A percentile compares a stretch with the other conserved stretches of the same genome.
Evolutionary conservation across 2,329 filamentous ascomycete species (phyloP).

Genomic region (Botryosphaeria dothidea): DNA sequence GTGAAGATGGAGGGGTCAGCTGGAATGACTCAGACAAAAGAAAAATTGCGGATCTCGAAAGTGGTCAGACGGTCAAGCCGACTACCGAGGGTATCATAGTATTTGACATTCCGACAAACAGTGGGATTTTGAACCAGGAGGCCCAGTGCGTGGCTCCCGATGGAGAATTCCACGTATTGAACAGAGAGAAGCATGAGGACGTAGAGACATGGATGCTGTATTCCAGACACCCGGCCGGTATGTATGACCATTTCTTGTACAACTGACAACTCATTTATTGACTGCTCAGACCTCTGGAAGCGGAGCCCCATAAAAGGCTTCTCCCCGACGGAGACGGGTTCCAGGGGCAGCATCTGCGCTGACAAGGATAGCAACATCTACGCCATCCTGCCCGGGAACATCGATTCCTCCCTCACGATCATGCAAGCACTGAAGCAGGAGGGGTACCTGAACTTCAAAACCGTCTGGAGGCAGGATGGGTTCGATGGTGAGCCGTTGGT

Average conservation of each 20-base stretch:
- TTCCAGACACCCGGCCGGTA: background rate
- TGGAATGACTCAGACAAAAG: slow-evolving; percentile 46
- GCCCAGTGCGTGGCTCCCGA: slow-evolving; percentile 48
- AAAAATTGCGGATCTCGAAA: slow-evolving; percentile 40
- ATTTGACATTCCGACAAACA: slow-evolving; percentile 48
- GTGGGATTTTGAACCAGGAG: slow-evolving; percentile 54
- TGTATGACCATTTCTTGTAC: background rate
- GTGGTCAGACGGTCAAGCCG: slow-evolving; percentile 25
- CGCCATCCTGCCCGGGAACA: background rate
- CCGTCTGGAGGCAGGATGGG: slow-evolving; percentile 1
- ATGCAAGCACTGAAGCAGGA: background rate
- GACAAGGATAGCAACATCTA: background rate
- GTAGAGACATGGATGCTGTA: slow-evolving; percentile 5
- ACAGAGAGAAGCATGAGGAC: slow-evolving; percentile 40
- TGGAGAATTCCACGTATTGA: slow-evolving; percentile 52
- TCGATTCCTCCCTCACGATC: background rate
- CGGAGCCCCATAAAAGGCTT: background rate
- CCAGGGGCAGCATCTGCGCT: background rate
- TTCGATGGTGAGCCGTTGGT: slow-evolving; percentile 6
- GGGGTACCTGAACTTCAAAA: background rate
- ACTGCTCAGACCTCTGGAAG: background rate
- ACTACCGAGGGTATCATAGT: slow-evolving; percentile 45
- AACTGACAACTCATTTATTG: no score
- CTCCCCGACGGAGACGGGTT: background rate
- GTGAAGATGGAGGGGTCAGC: slow-evolving; percentile 45